Evolutionary conservation across 1,284 basidiomycete genomes (phyloP).

Genomic region (Polyporus tsugae): DNA sequence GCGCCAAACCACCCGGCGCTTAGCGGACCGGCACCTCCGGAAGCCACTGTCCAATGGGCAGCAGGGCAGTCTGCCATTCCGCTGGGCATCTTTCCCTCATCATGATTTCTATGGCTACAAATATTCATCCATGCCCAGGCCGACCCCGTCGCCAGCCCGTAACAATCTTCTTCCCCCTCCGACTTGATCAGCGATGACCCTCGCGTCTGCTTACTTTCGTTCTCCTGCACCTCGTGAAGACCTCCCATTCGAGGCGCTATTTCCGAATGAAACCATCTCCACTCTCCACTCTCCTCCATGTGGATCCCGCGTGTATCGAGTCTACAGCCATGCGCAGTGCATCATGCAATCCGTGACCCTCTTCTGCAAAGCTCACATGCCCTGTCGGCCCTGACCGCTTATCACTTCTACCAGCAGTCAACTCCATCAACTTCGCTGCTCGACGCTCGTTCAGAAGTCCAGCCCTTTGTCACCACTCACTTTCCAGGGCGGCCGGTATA

Average conservation of each 20-base stretch:
- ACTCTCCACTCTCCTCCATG: background rate
- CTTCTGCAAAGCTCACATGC: background rate
- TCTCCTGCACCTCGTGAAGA: too few relatives aligned
- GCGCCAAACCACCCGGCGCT: background rate
- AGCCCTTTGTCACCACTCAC: background rate
- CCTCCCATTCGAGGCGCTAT: too few relatives aligned
- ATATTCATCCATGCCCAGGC: background rate
- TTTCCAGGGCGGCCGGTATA: background rate
- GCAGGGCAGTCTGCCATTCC: too few relatives aligned
- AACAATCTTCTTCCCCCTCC: background rate
- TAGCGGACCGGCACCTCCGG: background rate
- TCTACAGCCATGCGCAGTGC: background rate
- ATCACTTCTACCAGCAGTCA: background rate
- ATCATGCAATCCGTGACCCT: background rate
- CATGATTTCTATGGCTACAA: background rate
- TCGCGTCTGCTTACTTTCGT: background rate
- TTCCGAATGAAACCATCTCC: too few relatives aligned
- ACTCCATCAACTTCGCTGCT: background rate
- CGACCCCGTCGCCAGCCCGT: background rate
- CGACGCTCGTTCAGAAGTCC: background rate
- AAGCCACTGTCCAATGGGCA: too few relatives aligned
- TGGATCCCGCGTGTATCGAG: background rate
- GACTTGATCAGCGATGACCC: background rate
- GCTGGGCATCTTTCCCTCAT: background rate
- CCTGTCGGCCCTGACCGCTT: background rate